phyloP scores from a whole-genome alignment of 768 basidiomycete species.

The Dioszegia hungarica region DNA sequence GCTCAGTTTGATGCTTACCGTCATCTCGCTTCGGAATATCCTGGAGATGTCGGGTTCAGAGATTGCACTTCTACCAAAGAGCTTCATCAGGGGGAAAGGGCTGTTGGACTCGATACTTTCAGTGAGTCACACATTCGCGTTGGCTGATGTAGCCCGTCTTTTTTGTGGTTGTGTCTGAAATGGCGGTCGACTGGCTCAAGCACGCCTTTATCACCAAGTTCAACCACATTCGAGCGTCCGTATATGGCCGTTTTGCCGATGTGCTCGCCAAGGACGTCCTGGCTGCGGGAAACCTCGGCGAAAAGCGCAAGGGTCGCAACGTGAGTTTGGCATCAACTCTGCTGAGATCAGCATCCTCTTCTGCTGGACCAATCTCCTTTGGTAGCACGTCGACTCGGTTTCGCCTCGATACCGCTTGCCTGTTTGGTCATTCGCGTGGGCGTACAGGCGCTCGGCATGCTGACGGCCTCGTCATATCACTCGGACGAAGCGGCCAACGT shows the following conservation, averaged over 20 bases:
- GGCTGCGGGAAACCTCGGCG: constrained; percentile 49
- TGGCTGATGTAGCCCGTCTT: constrained; percentile 66
- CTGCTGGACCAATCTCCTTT: constrained; percentile 95
- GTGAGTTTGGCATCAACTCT: constrained; percentile 37
- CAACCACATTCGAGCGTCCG: constrained; percentile 91
- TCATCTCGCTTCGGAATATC: constrained; percentile 89
- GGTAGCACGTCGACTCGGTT: constrained; percentile 87
- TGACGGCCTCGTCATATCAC: constrained; percentile 29
- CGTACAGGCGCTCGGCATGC: constrained; percentile 51
- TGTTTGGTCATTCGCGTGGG: constrained; percentile 58
- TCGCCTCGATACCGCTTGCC: constrained; percentile 85
- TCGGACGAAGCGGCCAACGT: constrained; percentile 15
- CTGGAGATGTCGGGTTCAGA: constrained; percentile 90
- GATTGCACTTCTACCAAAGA: constrained; percentile 64
- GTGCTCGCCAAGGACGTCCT: constrained; percentile 90
- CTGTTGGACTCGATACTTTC: constrained; percentile 70
- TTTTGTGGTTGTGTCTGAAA: constrained; percentile 84
- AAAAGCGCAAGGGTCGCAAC: constrained; percentile 55
- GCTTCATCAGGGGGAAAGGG: constrained; percentile 47
- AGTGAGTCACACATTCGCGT: constrained; percentile 53
- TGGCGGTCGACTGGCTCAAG: constrained; percentile 96
- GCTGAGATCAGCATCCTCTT: constrained; percentile 57
- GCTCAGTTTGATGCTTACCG: constrained; percentile 78
- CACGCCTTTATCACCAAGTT: constrained; percentile 99
- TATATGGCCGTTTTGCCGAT: constrained; percentile 92